Evolutionary conservation across 176 grass and related monocot species (phyloP).

Genomic region (Aegilops speltoides): DNA sequence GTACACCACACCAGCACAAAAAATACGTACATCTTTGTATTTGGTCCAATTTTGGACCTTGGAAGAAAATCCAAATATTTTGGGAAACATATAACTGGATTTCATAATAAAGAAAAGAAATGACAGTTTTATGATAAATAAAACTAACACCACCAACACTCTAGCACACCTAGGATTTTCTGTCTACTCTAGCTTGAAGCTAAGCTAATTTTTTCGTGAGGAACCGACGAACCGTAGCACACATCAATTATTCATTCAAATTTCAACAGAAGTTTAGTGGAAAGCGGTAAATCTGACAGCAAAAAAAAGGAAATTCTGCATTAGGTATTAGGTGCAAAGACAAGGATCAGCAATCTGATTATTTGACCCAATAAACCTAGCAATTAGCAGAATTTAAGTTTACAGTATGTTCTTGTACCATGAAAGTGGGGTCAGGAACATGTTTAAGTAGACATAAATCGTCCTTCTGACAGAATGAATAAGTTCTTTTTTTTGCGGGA

Average conservation of each 20-base stretch:
- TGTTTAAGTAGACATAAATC: not conserved
- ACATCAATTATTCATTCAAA: not conserved
- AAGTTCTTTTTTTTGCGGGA: too few relatives aligned
- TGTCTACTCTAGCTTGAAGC: not conserved
- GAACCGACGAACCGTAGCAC: not conserved
- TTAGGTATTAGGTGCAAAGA: not conserved
- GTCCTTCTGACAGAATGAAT: not conserved
- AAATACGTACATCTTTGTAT: not conserved
- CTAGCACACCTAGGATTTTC: not conserved
- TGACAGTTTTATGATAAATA: not conserved
- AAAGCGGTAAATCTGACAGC: not conserved
- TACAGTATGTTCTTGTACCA: not conserved
- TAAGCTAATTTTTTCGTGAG: constrained; percentile 1
- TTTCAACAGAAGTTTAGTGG: not conserved
- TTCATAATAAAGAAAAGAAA: not conserved
- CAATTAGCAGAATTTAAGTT: not conserved
- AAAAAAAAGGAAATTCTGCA: not conserved
- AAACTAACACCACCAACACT: not conserved
- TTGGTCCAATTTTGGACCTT: not conserved
- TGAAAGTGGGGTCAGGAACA: not conserved
- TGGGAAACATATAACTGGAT: not conserved
- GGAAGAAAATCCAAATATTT: not conserved
- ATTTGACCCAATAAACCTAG: not conserved
- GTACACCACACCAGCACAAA: too few relatives aligned
- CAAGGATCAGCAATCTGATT: not conserved